Evolutionary conservation across 805 yeast species (phyloP).

Genomic region (Naumovozyma dairenensis): DNA sequence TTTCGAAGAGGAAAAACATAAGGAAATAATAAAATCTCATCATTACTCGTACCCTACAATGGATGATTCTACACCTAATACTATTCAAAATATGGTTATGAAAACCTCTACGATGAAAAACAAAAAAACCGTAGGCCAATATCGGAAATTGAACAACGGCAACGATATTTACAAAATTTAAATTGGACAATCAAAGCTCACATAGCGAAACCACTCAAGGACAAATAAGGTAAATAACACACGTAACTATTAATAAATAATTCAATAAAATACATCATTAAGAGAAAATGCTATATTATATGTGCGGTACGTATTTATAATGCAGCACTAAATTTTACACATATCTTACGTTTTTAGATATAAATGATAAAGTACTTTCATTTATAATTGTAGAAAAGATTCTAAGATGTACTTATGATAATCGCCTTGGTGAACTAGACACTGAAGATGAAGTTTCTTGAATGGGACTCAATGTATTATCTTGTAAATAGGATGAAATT

Average conservation of each 20-base stretch:
- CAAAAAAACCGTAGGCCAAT: background rate
- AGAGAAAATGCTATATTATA: too few relatives aligned
- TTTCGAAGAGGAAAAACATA: slow-evolving; percentile 2
- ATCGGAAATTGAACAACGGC: background rate
- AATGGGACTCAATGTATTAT: slow-evolving; percentile 23
- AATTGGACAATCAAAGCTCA: slow-evolving; percentile 7
- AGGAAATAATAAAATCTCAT: too few relatives aligned
- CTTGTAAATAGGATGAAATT: slow-evolving; percentile 16
- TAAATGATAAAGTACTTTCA: background rate
- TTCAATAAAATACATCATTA: background rate
- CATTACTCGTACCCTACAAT: too few relatives aligned
- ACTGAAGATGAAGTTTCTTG: slow-evolving; percentile 25
- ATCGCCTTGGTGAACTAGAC: slow-evolving; percentile 21
- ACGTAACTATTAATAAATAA: background rate
- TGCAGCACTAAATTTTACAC: background rate
- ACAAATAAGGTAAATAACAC: background rate
- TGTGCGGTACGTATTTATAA: background rate
- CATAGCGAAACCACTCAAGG: background rate
- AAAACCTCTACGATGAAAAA: too few relatives aligned
- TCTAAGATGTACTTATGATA: background rate
- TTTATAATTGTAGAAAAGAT: background rate
- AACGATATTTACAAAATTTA: slow-evolving; percentile 7
- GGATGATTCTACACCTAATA: too few relatives aligned
- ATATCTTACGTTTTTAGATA: background rate
- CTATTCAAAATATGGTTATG: too few relatives aligned